These are phyloP conservation scores for Mallotus nudiflorus DNA, from an alignment of 345 rosid species.

Conservation along the genomic window DNA sequence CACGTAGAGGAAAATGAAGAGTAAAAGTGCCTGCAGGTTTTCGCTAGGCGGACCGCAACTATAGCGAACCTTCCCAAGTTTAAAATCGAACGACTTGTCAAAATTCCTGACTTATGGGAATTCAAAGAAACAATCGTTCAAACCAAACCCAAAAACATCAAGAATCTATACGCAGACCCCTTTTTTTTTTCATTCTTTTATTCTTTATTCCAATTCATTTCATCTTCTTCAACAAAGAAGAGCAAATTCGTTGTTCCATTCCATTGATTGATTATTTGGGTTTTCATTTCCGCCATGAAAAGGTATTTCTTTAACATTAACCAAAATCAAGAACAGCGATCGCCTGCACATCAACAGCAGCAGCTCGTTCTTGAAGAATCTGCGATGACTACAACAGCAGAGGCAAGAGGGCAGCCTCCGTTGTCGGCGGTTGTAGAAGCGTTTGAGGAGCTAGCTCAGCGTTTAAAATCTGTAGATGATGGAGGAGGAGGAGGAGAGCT, in stretches of 20 bases:
- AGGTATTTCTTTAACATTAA: slow-evolving; percentile 6
- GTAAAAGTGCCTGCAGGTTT: too few relatives aligned
- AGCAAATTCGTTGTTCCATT: background rate
- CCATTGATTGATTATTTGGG: background rate
- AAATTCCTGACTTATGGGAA: too few relatives aligned
- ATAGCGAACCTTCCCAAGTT: slow-evolving; percentile 14
- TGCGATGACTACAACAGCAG: background rate
- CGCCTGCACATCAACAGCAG: background rate
- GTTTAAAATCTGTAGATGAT: slow-evolving; percentile 25
- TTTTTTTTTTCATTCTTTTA: background rate
- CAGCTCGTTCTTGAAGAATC: background rate
- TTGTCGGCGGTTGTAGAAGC: slow-evolving; percentile 56
- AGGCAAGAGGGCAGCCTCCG: slow-evolving; percentile 21
- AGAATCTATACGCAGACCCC: background rate
- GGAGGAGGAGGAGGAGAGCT: slow-evolving; percentile 15
- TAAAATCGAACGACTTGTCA: background rate
- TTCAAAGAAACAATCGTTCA: too few relatives aligned
- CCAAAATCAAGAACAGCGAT: background rate
- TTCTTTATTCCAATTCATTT: background rate
- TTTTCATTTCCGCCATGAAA: background rate
- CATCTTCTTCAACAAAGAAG: background rate
- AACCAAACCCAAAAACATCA: too few relatives aligned
- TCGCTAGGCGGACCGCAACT: slow-evolving; percentile 31
- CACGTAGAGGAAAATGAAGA: too few relatives aligned
- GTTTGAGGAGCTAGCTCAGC: slow-evolving; percentile 51